Base-by-base conservation (phyloP, 108 stramenopile species). In the Pseudonitzschia multistriata region DNA sequence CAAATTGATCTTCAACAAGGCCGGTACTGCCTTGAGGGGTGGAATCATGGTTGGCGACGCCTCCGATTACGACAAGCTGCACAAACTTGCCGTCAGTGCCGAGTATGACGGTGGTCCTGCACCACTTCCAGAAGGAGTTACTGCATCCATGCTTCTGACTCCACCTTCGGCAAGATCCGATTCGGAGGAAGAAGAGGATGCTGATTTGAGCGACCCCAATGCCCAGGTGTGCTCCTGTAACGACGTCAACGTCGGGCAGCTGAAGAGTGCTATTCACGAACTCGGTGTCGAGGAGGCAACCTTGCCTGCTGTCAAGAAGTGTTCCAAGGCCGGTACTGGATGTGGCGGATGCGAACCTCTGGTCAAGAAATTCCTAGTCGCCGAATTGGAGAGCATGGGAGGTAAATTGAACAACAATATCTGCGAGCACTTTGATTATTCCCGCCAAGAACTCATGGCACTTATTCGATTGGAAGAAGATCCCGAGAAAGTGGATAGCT, bases 41-140 rank as follows among this genome's bases (percentile, higher is more conserved):
- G 96, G 96, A 50, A 97, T 97, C 68, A 78, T 97, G 34, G 93
- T 97, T 27, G 96, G 96, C 31, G 96, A 97, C 62, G 96, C 96
- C 6, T 68, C 71, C 4, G 96, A 97, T 74, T 97, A 95, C 85
- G 79, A 78, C 53, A 80, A 72, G 29, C 88, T 97, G 14, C 91
- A 90, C 66, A 79, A 82, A 14, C 73, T 96, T 42, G 91, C 88
- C n/a, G 68, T 90, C 30, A 81, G 83, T 66, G 85, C 77, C 36
- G 78, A 75, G 63, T 28, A 57, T 17, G 56, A 57, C 25, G 56
- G 17, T 0, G 31, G 31, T 4, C 56, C 56, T 29, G 56, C 56
- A 27, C 81, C 85, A 28, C 72, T 94, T 28, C 81, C 88, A 4
- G 89, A 89, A 67, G 75, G 64, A 45, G 69, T 66, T 3, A 74